phyloP scores from a whole-genome alignment of 805 yeast genomes.

The Metschnikowia picachoensis region DNA sequence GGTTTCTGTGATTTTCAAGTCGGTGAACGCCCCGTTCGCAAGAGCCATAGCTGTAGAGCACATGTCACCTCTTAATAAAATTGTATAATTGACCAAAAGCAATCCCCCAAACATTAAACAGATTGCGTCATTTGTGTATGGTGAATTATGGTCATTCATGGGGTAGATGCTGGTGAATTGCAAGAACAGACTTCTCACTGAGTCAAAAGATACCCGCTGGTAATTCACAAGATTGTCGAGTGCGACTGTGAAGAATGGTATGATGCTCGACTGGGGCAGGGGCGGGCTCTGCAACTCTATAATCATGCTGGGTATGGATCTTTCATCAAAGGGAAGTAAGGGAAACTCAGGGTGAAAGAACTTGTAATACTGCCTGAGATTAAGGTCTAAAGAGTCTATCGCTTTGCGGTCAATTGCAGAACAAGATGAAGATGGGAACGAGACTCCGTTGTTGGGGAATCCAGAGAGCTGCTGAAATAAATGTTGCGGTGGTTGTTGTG shows the following conservation, averaged over 20 bases:
- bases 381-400: neutral
- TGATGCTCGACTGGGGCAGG: conserved; percentile 27
- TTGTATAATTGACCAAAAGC: conserved; percentile 48
- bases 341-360: conserved; percentile 45
- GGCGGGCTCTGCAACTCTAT: conserved; percentile 14
- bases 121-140: conserved; percentile 20
- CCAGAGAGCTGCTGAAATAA: neutral
- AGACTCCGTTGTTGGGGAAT: neutral
- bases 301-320: conserved; percentile 17
- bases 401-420: neutral
- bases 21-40: conserved; percentile 36
- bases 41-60: conserved; percentile 54
- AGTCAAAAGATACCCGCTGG: conserved; percentile 28
- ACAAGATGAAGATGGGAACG: neutral
- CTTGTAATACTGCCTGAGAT: conserved; percentile 34
- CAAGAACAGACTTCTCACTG: conserved; percentile 33
- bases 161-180: conserved; percentile 37
- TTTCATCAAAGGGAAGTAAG: conserved; percentile 36
- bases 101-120: conserved; percentile 28
- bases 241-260: conserved; percentile 41
- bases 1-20: conserved; percentile 48
- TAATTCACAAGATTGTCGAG: conserved; percentile 38
- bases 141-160: conserved; percentile 11
- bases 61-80: conserved; percentile 56
- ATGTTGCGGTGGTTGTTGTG: neutral